phyloP scores from a whole-genome alignment of 352 stramenopile genomes.

The Thalassiosira ordinaria region DNA sequence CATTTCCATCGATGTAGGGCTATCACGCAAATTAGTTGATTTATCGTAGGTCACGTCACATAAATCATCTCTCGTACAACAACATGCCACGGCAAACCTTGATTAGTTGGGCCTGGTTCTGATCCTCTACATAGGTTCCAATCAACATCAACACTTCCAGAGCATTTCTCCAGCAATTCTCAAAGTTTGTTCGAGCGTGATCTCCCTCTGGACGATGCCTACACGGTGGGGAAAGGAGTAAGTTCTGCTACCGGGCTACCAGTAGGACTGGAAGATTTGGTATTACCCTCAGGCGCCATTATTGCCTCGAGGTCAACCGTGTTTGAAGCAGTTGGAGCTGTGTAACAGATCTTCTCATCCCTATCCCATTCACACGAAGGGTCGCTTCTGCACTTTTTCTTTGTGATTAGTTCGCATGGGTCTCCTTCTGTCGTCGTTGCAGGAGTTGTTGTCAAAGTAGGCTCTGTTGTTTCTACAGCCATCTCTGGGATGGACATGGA shows the following conservation, averaged over 20 bases:
- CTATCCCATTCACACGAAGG: slow-evolving; percentile 3
- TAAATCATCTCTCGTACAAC: too few species aligned
- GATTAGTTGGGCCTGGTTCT: too few species aligned
- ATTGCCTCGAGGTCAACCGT: background rate
- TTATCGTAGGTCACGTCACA: too few species aligned
- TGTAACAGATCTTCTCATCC: background rate
- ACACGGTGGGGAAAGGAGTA: background rate
- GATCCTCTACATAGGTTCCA: too few species aligned
- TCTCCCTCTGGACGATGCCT: too few species aligned
- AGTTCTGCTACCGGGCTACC: background rate
- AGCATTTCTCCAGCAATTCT: too few species aligned
- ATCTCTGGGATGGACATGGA: too few species aligned
- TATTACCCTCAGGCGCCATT: background rate
- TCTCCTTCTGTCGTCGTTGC: background rate
- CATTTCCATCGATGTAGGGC: too few species aligned
- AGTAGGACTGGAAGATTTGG: background rate
- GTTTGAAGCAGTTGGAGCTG: background rate
- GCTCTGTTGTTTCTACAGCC: background rate
- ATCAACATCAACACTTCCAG: too few species aligned
- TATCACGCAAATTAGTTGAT: too few species aligned
- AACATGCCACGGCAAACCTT: too few species aligned
- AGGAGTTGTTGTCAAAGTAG: background rate
- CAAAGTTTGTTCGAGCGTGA: too few species aligned
- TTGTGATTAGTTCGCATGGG: background rate
- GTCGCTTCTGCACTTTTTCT: slow-evolving; percentile 14